Evolutionary conservation across 306 rosid species (phyloP).

Genomic region (Trifolium repens): DNA sequence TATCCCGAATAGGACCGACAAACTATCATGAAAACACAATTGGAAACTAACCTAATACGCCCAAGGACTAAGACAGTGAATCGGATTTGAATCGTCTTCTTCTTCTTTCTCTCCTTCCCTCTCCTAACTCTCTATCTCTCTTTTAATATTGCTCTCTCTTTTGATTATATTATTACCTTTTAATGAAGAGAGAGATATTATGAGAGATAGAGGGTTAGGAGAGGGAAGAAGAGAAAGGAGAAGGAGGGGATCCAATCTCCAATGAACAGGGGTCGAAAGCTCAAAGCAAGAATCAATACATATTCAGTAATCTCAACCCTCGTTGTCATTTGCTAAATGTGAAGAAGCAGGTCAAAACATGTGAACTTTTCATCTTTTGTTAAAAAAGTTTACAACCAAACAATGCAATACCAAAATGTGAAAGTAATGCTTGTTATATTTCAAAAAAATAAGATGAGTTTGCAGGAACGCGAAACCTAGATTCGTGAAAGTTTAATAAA

Average conservation of each 20-base stretch:
- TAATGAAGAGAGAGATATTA: too few relatives aligned
- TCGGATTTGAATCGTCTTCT: neutral
- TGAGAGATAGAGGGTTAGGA: too few relatives aligned
- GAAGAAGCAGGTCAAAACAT: slow-evolving; percentile 26
- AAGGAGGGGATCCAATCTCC: neutral
- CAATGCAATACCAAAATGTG: slow-evolving; percentile 11
- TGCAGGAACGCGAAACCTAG: slow-evolving; percentile 5
- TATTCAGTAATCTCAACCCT: slow-evolving; percentile 18
- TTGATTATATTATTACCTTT: too few relatives aligned
- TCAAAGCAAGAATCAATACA: slow-evolving; percentile 14
- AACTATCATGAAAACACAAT: neutral
- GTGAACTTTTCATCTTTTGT: neutral
- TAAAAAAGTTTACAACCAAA: slow-evolving; percentile 15
- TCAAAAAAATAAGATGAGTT: neutral
- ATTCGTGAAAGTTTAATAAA: slow-evolving; percentile 1
- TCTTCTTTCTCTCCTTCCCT: too few relatives aligned
- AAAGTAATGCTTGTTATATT: neutral
- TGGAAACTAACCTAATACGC: neutral
- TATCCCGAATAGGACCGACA: neutral
- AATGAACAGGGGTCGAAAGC: slow-evolving; percentile 30
- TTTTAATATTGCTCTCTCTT: too few relatives aligned
- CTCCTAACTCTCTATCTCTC: too few relatives aligned
- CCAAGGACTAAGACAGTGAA: slow-evolving; percentile 7
- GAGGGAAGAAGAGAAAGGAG: too few relatives aligned
- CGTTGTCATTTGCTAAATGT: slow-evolving; percentile 9